Base-by-base conservation (phyloP, 148 eudicot genomes). In the Cornus suecica region DNA sequence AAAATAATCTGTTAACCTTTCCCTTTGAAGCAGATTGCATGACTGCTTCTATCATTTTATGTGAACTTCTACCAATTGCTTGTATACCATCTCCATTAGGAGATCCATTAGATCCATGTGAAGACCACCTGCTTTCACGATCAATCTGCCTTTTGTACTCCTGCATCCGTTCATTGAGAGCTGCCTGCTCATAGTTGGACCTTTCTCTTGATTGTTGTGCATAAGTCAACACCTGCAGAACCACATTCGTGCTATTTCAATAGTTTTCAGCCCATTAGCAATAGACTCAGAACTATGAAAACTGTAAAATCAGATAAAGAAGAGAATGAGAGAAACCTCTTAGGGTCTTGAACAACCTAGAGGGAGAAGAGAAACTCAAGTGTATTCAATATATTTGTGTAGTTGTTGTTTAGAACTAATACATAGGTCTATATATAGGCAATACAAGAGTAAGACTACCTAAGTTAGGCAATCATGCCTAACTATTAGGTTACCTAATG, bases 21-120 rank as follows among this genome's bases (percentile, higher is more conserved):
- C 99, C 99, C 76, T 80, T 91, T 27, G 87, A 85, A 79, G 99
- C 97, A 75, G 97, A 92, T 80, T 92, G 99, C 99, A 95, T 95
- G 78, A 92, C 97, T 9, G 97, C 97, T 37, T 95, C 97, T 73
- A 95, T 92, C 85, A 90, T 91, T 86, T 95, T 95, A 75, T 95
- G 97, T 28, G 99, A 95, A 79, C 97, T 95, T 87, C 99, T 88
- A 71, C 97, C 97, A 83, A 95, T 87, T 45, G 94, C 90, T 84
- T 91, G 99, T 77, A 91, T 91, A 48, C 97, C 97, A 84, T 95
- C 99, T 69, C 97, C 97, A 80, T 87, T 92, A 29, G 97, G 93
- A 65, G 99, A 95, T 63, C 92, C 97, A 80, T 88, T 86, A 79
- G 94, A 89, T 73, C 97, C 97, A 72, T 92, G 84, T n/a, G 96